Conservation (phyloP, 1,284 basidiomycete genomes). For the Boletus semigastroideus region DNA sequence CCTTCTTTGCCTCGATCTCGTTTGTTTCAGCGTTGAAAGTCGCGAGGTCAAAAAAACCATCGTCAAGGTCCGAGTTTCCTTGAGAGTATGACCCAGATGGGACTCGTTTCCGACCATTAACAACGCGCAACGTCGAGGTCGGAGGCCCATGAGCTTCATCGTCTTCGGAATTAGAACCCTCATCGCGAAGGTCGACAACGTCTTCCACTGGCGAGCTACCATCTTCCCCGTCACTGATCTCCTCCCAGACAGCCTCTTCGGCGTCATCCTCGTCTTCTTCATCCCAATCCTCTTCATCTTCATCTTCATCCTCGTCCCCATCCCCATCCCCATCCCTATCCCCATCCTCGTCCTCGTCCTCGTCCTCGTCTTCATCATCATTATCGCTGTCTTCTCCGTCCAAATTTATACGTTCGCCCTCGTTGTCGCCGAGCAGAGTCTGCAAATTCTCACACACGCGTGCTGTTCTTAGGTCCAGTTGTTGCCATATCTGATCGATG, state of each 20-base stretch:
- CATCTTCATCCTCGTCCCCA: neutral
- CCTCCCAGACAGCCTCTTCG: constrained; percentile 25
- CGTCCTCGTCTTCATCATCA: constrained; percentile 15
- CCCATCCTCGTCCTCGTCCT: no score
- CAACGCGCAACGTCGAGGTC: constrained; percentile 34
- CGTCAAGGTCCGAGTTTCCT: constrained; percentile 74
- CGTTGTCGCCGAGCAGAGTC: constrained; percentile 38
- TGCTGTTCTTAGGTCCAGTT: constrained; percentile 77
- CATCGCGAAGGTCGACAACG: constrained; percentile 47
- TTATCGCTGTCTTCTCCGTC: constrained; percentile 22
- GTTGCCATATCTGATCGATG: constrained; percentile 90
- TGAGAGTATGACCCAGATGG: constrained; percentile 24
- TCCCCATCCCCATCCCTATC: constrained; percentile 13
- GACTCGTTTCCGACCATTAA: constrained; percentile 19
- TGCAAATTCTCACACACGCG: constrained; percentile 64
- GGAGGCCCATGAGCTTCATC: constrained; percentile 20
- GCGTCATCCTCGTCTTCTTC: constrained; percentile 26
- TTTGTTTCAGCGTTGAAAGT: constrained; percentile 89
- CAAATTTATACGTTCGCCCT: constrained; percentile 18
- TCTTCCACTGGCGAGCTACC: constrained; percentile 36
- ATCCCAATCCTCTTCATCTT: constrained; percentile 22
- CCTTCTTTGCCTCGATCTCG: constrained; percentile 68
- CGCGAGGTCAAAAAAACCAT: constrained; percentile 89
- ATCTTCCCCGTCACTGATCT: constrained; percentile 35
- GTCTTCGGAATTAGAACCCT: constrained; percentile 32